Percentiles rank a stretch among this genome's conserved stretches.
Evolutionary conservation across 805 yeast species (phyloP).

Genomic region (Yueomyces sp.): DNA sequence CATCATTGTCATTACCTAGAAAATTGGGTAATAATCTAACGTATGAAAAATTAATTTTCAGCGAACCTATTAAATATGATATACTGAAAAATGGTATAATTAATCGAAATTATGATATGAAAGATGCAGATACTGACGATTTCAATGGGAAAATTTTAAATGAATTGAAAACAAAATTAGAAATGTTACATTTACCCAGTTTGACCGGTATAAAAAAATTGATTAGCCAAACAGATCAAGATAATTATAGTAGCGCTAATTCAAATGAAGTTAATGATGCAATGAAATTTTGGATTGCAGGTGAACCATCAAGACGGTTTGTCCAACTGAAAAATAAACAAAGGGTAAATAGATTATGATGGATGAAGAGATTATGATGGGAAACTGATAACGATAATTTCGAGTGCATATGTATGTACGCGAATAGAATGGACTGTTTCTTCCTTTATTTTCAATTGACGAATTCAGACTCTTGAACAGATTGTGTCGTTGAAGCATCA

Average conservation of each 20-base stretch:
- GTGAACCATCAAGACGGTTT: conserved; percentile 63
- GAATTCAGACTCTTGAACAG: too few species aligned
- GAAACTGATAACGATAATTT: too few species aligned
- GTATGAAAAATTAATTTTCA: conserved; percentile 57
- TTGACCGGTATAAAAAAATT: conserved; percentile 31
- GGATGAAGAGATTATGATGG: too few species aligned
- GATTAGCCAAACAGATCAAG: conserved; percentile 11
- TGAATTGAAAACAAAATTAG: conserved; percentile 26
- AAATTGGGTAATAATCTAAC: conserved; percentile 65
- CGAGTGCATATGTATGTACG: too few species aligned
- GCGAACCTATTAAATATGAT: conserved; percentile 49
- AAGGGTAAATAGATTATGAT: conserved; percentile 31
- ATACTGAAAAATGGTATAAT: conserved; percentile 51
- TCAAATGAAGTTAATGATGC: conserved; percentile 60
- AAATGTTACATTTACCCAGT: conserved; percentile 29
- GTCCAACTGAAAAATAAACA: conserved; percentile 37
- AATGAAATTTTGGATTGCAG: conserved; percentile 53
- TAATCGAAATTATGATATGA: conserved; percentile 38
- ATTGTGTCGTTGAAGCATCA: too few species aligned
- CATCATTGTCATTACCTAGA: conserved; percentile 51
- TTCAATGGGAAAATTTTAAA: conserved; percentile 32
- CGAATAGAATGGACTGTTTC: too few species aligned
- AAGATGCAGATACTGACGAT: conserved; percentile 25
- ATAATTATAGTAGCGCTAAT: conserved; percentile 29
- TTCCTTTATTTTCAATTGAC: too few species aligned